phyloP scores from a whole-genome alignment of 208 protist genomes.

The Acanthamoeba royreba region DNA sequence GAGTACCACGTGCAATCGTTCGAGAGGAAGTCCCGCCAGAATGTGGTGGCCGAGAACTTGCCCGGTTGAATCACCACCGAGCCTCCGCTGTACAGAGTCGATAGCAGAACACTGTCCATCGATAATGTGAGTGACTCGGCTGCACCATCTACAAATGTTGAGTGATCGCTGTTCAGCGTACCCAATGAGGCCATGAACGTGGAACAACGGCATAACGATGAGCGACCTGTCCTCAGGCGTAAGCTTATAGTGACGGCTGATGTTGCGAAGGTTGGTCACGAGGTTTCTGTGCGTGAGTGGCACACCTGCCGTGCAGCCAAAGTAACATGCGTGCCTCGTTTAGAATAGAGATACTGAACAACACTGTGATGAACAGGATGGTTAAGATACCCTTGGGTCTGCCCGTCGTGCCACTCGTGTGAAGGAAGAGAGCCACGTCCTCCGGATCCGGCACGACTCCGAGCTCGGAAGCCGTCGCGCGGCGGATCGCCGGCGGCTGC shows the following conservation, averaged over 20 bases:
- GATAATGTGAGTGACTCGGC: no score
- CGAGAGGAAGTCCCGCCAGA: constrained; percentile 48
- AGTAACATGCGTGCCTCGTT: no score
- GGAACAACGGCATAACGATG: constrained; percentile 75
- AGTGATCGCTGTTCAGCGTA: not conserved
- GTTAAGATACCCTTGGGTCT: constrained; percentile 72
- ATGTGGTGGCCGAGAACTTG: constrained; percentile 54
- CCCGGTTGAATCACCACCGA: not conserved
- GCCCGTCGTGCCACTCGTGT: constrained; percentile 74
- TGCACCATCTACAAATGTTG: no score
- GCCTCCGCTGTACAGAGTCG: constrained; percentile 58
- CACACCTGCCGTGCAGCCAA: no score
- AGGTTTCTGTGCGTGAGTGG: constrained; percentile 72
- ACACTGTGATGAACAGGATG: no score
- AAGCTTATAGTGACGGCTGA: constrained; percentile 49
- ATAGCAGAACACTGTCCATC: constrained; percentile 34
- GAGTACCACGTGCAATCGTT: constrained; percentile 67
- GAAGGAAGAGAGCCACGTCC: constrained; percentile 70
- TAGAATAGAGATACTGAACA: no score
- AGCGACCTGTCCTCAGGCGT: constrained; percentile 35
- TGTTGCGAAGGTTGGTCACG: constrained; percentile 49
- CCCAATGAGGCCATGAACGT: constrained; percentile 75
- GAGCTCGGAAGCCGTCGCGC: not conserved
- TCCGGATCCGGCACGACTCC: not conserved
- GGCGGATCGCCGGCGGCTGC: not conserved